Base-by-base conservation (phyloP, 2,329 filamentous ascomycete genomes). In the Thelonectria blattea region DNA sequence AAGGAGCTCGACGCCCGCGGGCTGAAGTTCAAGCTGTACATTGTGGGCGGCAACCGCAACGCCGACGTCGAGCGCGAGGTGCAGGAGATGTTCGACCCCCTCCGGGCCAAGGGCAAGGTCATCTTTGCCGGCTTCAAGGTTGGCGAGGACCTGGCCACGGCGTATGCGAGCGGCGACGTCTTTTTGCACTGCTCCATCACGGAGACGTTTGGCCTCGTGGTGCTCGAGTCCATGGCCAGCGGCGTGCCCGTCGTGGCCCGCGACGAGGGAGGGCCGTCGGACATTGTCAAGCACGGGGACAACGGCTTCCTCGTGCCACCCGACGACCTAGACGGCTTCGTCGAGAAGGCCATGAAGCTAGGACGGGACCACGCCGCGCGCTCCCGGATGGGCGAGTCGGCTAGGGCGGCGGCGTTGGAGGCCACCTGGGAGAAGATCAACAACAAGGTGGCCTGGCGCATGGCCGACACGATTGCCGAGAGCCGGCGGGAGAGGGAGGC, bases 381-480 rank as follows among this genome's bases (percentile, higher is more conserved):
- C 8, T 52, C 67, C 5, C 70, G 65, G 1, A 83, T 90, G 76
- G 75, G 78, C 2, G 58, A 60, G 0, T 76, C 79, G 9, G 83
- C 86, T 1, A 80, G 87, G 53, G 70, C 72, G 18, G 83, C 87
- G 62, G 88, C 88, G 0, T 83, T 84, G 61, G 80, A 87, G 50
- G 87, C 85, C 3, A 91, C 87, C 0, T 91, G 88, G 89, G 87
- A 90, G 60, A 88, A 84, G 75, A 89, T 91, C 73, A 89, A 89
- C 75, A 88, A 89, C 67, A 85, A 84, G 50, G 88, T 90, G 1
- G 88, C 88, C 3, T 86, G 85, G 81, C 82, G 85, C 58, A 85
- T 91, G 76, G 77, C 81, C 3, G 80, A 84, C 52, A 78, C 76
- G n/a, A 83, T 85, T 50, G 77, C 80, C 15, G 77, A 82, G 47